Evolutionary conservation across 306 rosid genomes (phyloP).

Genomic region (Quercus berberidifolia): DNA sequence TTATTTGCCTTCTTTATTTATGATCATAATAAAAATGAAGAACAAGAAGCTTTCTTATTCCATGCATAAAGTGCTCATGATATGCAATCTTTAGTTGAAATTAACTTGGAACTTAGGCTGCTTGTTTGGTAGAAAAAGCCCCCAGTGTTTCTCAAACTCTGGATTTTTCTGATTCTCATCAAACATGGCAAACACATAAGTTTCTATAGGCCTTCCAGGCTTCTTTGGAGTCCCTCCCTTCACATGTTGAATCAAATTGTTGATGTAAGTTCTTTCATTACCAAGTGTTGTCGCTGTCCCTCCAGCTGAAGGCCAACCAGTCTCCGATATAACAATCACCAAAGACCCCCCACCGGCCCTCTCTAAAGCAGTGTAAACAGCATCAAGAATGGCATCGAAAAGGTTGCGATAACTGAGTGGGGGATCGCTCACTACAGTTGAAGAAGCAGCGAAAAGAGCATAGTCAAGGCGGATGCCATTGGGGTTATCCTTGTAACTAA

Average conservation of each 20-base stretch:
- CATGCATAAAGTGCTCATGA: no score
- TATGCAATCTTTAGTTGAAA: conserved; percentile 11
- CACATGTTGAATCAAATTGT: conserved; percentile 35
- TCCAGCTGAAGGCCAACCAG: conserved; percentile 54
- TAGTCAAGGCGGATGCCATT: conserved; percentile 18
- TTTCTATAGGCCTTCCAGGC: conserved; percentile 26
- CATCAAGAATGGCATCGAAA: conserved; percentile 40
- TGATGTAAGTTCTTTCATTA: conserved; percentile 41
- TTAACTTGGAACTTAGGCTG: conserved; percentile 28
- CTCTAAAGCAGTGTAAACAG: conserved; percentile 40
- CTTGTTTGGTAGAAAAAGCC: conserved; percentile 38
- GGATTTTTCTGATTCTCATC: conserved; percentile 29
- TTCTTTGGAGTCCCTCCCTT: conserved; percentile 41
- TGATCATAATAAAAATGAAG: no score
- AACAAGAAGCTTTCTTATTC: no score
- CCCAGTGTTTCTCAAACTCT: conserved; percentile 27
- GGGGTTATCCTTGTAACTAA: conserved; percentile 14
- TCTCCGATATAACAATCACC: conserved; percentile 42
- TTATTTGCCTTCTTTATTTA: no score
- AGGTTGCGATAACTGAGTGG: conserved; percentile 31
- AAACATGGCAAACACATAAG: conserved; percentile 44
- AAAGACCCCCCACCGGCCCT: conserved; percentile 28
- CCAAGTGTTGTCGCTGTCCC: conserved; percentile 33
- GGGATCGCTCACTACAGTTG: conserved; percentile 32
- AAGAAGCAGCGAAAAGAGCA: conserved; percentile 31